Evolutionary conservation across 2,329 filamentous ascomycete genomes (phyloP).

Genomic region (Diplodia sapinea): DNA sequence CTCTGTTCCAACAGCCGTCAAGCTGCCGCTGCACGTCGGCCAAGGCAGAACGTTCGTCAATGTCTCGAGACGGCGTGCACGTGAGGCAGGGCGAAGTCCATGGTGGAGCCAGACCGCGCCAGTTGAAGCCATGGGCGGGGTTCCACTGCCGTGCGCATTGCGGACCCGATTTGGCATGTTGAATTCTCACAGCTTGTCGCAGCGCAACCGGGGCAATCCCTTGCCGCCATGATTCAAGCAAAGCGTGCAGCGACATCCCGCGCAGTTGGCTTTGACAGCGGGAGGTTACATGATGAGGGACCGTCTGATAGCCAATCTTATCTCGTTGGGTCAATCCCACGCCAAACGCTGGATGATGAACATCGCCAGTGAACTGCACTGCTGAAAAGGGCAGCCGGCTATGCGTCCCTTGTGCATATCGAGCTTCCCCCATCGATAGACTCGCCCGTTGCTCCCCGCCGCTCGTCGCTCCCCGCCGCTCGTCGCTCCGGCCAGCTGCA

Average conservation of each 20-base stretch:
- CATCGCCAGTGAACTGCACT: too few relatives aligned
- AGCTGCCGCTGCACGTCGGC: not conserved
- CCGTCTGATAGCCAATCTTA: not conserved
- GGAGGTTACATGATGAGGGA: not conserved
- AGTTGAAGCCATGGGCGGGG: not conserved
- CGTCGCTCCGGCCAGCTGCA: too few relatives aligned
- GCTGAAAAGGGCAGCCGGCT: conserved; percentile 12
- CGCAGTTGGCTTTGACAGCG: not conserved
- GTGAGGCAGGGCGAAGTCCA: too few relatives aligned
- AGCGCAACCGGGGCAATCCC: not conserved
- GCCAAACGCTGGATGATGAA: too few relatives aligned
- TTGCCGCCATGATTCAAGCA: not conserved
- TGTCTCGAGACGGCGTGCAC: not conserved
- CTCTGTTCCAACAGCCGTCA: conserved; percentile 5
- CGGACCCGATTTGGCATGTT: conserved; percentile 1
- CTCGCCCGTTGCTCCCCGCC: too few relatives aligned
- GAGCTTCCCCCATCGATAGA: not conserved
- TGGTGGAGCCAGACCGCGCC: too few relatives aligned
- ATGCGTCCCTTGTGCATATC: conserved; percentile 1
- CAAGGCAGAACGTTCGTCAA: not conserved
- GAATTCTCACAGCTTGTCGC: not conserved
- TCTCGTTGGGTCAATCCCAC: not conserved
- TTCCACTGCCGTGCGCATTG: not conserved
- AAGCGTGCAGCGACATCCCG: not conserved
- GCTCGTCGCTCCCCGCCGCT: too few relatives aligned